Evolutionary conservation across 164 flowering plant genomes (phyloP).

Genomic region (Sedum album): DNA sequence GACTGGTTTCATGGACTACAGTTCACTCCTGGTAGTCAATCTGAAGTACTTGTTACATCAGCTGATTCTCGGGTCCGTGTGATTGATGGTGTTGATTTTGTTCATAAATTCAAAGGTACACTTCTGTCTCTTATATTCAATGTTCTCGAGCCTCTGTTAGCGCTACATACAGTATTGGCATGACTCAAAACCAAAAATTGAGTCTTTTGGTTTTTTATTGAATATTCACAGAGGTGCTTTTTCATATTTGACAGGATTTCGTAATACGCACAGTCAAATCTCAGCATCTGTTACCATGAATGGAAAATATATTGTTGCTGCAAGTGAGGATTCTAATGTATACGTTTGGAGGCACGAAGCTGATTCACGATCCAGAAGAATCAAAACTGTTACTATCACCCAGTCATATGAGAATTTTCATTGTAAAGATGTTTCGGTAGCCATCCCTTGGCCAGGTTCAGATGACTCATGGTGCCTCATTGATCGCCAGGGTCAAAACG

Average conservation of each 20-base stretch:
- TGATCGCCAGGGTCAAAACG: constrained; percentile 24
- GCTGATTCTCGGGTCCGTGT: constrained; percentile 94
- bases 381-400: constrained; percentile 60
- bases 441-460: constrained; percentile 92
- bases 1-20: constrained; percentile 25
- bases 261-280: constrained; percentile 87
- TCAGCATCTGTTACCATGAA: constrained; percentile 75
- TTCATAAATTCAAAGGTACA: constrained; percentile 85
- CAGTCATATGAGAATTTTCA: constrained; percentile 86
- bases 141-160: background rate
- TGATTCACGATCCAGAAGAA: constrained; percentile 63
- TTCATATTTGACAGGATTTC: constrained; percentile 57
- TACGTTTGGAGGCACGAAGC: constrained; percentile 86
- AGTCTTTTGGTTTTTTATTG: background rate
- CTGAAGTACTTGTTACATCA: constrained; percentile 89
- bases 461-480: constrained; percentile 28
- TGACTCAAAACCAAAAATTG: background rate
- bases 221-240: background rate
- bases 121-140: background rate
- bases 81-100: constrained; percentile 68
- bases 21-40: constrained; percentile 89
- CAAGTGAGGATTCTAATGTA: constrained; percentile 94
- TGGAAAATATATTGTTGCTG: constrained; percentile 80
- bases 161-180: background rate
- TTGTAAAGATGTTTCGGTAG: constrained; percentile 81